A percentile compares a stretch with the other conserved stretches of the same genome.
phyloP scores from a whole-genome alignment of 208 protist species.

The Angomonas desouzai region DNA sequence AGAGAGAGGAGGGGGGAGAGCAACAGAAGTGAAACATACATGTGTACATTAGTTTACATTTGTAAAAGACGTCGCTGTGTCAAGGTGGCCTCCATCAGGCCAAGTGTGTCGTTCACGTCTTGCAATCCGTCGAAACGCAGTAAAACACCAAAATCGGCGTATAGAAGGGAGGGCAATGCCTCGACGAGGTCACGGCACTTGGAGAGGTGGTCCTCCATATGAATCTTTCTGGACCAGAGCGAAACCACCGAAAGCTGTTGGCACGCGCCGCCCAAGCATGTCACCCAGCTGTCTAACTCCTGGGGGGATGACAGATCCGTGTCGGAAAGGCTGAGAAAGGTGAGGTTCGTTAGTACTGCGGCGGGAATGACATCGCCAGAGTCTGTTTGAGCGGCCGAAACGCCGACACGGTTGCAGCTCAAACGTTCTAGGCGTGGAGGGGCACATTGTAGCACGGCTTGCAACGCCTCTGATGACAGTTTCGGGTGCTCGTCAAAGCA shows the following conservation, averaged over 20 bases:
- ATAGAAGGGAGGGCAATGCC: slow-evolving; percentile 33
- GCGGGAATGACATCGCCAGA: slow-evolving; percentile 25
- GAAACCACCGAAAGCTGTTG: slow-evolving; percentile 35
- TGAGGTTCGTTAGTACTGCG: slow-evolving; percentile 27
- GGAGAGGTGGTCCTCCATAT: slow-evolving; percentile 38
- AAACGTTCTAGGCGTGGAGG: slow-evolving; percentile 27
- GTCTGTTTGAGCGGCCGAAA: slow-evolving; percentile 22
- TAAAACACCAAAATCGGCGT: slow-evolving; percentile 62
- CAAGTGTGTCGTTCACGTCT: slow-evolving; percentile 35
- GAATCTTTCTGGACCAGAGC: slow-evolving; percentile 60
- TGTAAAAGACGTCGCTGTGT: slow-evolving; percentile 28
- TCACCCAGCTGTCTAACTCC: slow-evolving; percentile 26
- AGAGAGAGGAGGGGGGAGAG: slow-evolving; percentile 6
- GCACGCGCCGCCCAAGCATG: slow-evolving; percentile 18
- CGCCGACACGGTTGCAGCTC: slow-evolving; percentile 34
- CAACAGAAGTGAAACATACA: slow-evolving; percentile 14
- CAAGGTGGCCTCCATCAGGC: slow-evolving; percentile 41
- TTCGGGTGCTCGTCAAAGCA: slow-evolving; percentile 45
- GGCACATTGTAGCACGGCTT: slow-evolving; percentile 22
- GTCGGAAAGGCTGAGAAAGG: slow-evolving; percentile 45
- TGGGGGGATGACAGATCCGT: slow-evolving; percentile 23
- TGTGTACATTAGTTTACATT: slow-evolving; percentile 10
- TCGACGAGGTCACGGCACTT: slow-evolving; percentile 25
- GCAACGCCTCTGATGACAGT: slow-evolving; percentile 34
- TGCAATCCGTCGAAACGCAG: slow-evolving; percentile 41